These are phyloP conservation scores for Antitrichia curtipendula DNA, from an alignment of 225 moss, liverwort and hornwort genomes.

Conservation along the genomic window DNA sequence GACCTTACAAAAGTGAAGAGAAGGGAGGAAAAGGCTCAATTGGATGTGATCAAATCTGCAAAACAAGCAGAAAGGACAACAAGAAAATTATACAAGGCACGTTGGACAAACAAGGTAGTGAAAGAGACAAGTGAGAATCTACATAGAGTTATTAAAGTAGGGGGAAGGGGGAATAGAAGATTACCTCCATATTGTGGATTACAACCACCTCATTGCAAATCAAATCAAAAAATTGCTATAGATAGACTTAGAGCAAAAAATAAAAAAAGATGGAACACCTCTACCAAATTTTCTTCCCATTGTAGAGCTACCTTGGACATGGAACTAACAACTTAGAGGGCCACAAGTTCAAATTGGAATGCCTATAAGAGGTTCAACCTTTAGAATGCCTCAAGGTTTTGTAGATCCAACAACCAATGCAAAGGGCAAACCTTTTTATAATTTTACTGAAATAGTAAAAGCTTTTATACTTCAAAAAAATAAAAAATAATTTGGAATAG, in stretches of 20 bases:
- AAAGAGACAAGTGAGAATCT: background rate
- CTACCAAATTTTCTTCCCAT: no score
- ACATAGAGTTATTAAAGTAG: background rate
- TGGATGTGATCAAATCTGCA: background rate
- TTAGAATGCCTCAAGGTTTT: background rate
- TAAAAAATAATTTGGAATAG: no score
- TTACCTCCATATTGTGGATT: background rate
- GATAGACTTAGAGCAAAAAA: no score
- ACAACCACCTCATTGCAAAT: background rate
- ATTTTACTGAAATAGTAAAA: no score
- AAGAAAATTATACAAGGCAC: background rate
- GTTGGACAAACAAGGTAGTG: background rate
- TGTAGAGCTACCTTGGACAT: no score
- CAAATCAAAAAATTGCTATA: no score
- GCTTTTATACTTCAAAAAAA: no score
- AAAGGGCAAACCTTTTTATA: background rate
- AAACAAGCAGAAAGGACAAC: background rate
- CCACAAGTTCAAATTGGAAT: no score
- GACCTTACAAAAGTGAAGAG: background rate
- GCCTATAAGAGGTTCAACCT: no score
- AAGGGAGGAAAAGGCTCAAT: background rate
- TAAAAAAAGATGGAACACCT: no score
- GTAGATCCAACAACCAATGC: background rate
- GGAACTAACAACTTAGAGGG: no score
- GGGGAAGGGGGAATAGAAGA: background rate